phyloP scores from a whole-genome alignment of 352 stramenopile species.

The Blastocystis sp. region DNA sequence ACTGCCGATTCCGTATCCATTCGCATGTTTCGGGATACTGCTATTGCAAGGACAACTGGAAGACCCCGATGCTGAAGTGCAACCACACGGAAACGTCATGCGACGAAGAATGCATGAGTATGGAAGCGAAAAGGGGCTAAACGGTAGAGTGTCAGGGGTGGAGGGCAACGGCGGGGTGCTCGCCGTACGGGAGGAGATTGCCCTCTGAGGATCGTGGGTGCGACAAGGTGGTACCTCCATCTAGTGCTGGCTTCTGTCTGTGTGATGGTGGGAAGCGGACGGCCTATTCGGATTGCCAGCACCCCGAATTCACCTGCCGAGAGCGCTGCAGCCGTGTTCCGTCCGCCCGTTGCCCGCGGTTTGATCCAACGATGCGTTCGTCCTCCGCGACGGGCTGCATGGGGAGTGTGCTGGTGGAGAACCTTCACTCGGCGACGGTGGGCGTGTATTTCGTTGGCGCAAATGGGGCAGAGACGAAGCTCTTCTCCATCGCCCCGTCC shows the following conservation, averaged over 20 bases:
- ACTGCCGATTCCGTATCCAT: constrained; percentile 37
- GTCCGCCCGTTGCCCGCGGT: background rate
- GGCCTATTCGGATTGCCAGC: constrained; percentile 49
- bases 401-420: constrained; percentile 8
- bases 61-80: background rate
- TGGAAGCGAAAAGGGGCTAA: background rate
- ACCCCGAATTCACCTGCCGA: constrained; percentile 24
- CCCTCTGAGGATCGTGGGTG: background rate
- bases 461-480: background rate
- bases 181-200: constrained; percentile 23
- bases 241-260: constrained; percentile 8
- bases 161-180: constrained; percentile 45
- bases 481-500: background rate
- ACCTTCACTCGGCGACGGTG: background rate
- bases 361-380: constrained; percentile 7
- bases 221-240: background rate
- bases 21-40: constrained; percentile 47
- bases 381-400: constrained; percentile 33
- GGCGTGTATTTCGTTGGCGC: constrained; percentile 6
- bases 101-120: constrained; percentile 32
- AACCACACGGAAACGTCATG: constrained; percentile 25
- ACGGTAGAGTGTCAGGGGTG: constrained; percentile 51
- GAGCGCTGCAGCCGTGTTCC: constrained; percentile 1
- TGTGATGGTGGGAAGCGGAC: constrained; percentile 41
- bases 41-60: constrained; percentile 58